Conservation (phyloP, 768 basidiomycete species). For the Tulasnella calospora region DNA sequence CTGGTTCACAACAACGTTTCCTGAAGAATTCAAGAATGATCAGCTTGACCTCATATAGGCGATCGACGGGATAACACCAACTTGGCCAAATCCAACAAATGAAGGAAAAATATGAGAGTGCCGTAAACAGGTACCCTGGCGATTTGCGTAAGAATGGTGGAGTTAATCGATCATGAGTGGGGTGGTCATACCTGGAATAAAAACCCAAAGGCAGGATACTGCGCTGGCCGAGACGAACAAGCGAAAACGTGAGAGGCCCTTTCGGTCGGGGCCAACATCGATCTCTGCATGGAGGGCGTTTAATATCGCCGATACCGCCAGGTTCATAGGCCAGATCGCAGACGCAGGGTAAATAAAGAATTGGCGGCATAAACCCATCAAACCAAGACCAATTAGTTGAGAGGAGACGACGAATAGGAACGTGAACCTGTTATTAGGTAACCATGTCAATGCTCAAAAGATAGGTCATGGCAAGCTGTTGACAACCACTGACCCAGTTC, state of each 20-base stretch:
- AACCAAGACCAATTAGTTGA: slow-evolving; percentile 87
- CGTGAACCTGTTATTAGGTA: slow-evolving; percentile 47
- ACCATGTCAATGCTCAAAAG: neutral
- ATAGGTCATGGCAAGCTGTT: neutral
- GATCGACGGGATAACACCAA: neutral
- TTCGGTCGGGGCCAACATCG: slow-evolving; percentile 50
- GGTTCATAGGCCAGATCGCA: slow-evolving; percentile 97
- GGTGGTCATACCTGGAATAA: slow-evolving; percentile 69
- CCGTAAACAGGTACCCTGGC: too few species aligned
- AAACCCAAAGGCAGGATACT: slow-evolving; percentile 76
- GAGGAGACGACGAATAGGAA: slow-evolving; percentile 77
- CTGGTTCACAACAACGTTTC: too few species aligned
- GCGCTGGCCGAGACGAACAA: slow-evolving; percentile 67
- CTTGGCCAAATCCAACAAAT: too few species aligned
- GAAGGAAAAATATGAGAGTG: too few species aligned
- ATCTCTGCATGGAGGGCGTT: slow-evolving; percentile 92
- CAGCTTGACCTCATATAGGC: neutral
- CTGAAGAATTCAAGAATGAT: neutral
- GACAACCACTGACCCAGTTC: slow-evolving; percentile 49
- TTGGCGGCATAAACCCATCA: slow-evolving; percentile 82
- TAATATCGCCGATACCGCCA: slow-evolving; percentile 85
- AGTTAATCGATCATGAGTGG: neutral
- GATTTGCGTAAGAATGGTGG: neutral
- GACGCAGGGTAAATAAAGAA: slow-evolving; percentile 96
- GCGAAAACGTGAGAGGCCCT: slow-evolving; percentile 64